A percentile compares a stretch with the other conserved stretches of the same genome.
phyloP scores from a whole-genome alignment of 208 protist genomes.

The Leishmania lainsoni region DNA sequence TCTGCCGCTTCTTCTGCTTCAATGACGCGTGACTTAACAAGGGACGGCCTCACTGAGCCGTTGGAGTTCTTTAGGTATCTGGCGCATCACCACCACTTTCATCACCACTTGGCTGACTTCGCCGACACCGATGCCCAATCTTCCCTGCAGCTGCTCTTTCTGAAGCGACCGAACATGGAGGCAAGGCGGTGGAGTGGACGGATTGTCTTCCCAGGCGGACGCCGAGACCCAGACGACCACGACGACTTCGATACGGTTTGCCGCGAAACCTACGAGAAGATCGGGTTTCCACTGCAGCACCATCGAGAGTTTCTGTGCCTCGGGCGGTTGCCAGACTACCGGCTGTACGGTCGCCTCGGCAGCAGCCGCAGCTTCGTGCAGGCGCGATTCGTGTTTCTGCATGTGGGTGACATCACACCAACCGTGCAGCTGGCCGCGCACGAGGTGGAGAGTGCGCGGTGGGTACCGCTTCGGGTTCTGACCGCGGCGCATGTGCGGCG shows the following conservation, averaged over 20 bases:
- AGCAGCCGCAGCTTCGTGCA: slow-evolving; percentile 43
- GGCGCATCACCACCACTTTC: background rate
- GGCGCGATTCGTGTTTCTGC: slow-evolving; percentile 79
- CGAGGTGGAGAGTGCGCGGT: slow-evolving; percentile 62
- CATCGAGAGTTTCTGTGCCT: slow-evolving; percentile 54
- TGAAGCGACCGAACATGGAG: slow-evolving; percentile 50
- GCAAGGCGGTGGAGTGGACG: slow-evolving; percentile 75
- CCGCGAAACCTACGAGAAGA: slow-evolving; percentile 46
- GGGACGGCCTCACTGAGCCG: background rate
- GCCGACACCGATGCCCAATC: slow-evolving; percentile 34
- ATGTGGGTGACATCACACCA: slow-evolving; percentile 72
- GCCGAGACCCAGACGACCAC: slow-evolving; percentile 63
- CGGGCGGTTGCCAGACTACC: slow-evolving; percentile 65
- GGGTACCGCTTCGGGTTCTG: slow-evolving; percentile 59
- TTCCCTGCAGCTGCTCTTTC: slow-evolving; percentile 64
- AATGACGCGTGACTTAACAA: background rate
- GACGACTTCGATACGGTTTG: slow-evolving; percentile 60
- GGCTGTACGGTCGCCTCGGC: slow-evolving; percentile 34
- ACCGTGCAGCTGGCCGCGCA: slow-evolving; percentile 46
- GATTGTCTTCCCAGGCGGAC: slow-evolving; percentile 81
- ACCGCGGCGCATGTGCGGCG: slow-evolving; percentile 26
- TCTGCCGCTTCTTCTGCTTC: background rate
- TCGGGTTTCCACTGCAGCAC: slow-evolving; percentile 63
- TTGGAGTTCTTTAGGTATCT: background rate
- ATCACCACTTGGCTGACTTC: background rate